phyloP scores from a whole-genome alignment of 306 rosid genomes.

The Myrica gale region DNA sequence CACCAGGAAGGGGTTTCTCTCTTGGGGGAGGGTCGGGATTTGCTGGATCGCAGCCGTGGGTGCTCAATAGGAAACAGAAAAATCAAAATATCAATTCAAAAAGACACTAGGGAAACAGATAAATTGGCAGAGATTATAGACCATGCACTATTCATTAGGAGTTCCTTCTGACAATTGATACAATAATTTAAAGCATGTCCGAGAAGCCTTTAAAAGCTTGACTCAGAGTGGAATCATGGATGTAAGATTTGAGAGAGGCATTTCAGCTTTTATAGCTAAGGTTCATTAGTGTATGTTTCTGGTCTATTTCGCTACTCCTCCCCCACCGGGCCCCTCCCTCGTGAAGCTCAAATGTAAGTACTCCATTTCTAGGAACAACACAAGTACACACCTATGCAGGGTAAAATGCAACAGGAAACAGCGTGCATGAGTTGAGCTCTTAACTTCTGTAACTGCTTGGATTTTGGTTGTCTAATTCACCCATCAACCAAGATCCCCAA shows the following conservation, averaged over 20 bases:
- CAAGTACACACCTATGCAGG: neutral
- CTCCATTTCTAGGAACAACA: neutral
- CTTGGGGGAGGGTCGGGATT: too few relatives aligned
- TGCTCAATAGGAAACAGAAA: neutral
- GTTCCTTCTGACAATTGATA: conserved; percentile 4
- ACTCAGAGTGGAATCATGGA: neutral
- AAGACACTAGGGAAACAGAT: conserved; percentile 5
- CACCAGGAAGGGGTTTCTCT: too few relatives aligned
- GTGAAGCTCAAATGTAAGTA: neutral
- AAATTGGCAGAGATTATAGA: neutral
- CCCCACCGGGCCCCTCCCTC: neutral
- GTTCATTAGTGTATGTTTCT: neutral
- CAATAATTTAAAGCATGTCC: conserved; percentile 5
- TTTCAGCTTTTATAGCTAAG: neutral
- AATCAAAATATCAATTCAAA: neutral
- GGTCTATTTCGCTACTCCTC: neutral
- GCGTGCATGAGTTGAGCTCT: too few relatives aligned
- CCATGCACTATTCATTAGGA: conserved; percentile 9
- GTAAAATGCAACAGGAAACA: neutral
- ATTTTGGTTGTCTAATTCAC: too few relatives aligned
- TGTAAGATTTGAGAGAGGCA: neutral
- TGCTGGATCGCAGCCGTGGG: too few relatives aligned
- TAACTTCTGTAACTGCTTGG: too few relatives aligned
- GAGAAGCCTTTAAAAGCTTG: neutral
- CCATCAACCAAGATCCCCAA: neutral